Evolutionary conservation across 345 rosid species (phyloP).

Genomic region (Eutrema yunnanense): DNA sequence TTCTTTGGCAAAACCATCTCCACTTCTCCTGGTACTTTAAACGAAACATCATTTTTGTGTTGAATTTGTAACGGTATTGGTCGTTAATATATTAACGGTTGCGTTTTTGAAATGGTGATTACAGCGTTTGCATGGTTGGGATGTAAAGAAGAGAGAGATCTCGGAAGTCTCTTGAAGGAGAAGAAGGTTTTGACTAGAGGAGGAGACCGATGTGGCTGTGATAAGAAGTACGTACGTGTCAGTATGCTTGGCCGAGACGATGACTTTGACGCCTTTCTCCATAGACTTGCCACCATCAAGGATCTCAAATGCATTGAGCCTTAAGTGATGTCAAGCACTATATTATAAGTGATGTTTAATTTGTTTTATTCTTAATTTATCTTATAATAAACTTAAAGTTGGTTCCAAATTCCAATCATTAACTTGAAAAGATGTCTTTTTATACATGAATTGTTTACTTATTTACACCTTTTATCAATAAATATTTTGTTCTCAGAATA

Average conservation of each 20-base stretch:
- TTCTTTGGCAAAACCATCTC: slow-evolving; percentile 36
- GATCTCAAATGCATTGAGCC: slow-evolving; percentile 10
- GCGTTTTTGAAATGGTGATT: not conserved
- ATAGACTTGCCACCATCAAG: slow-evolving; percentile 43
- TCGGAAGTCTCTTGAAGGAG: slow-evolving; percentile 35
- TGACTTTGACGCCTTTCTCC: slow-evolving; percentile 43
- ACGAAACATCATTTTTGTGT: not conserved
- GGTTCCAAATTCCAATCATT: not conserved
- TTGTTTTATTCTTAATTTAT: not conserved
- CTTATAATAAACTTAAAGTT: not conserved
- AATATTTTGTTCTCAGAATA: too few relatives aligned
- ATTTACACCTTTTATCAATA: not conserved
- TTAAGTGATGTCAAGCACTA: not conserved
- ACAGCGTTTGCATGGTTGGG: slow-evolving; percentile 83
- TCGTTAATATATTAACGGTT: not conserved
- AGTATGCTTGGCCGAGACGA: slow-evolving; percentile 59
- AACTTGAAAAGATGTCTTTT: not conserved
- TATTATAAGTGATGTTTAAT: not conserved
- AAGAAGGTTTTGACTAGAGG: slow-evolving; percentile 46
- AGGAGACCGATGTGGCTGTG: slow-evolving; percentile 50
- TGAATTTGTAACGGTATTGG: not conserved
- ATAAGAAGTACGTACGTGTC: slow-evolving; percentile 37
- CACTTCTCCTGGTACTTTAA: slow-evolving; percentile 46
- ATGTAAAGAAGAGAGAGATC: slow-evolving; percentile 44
- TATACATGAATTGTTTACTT: too few relatives aligned